Percentiles rank a stretch among this genome's conserved stretches.
These are phyloP conservation scores for Phlyctochytrium arcticum DNA, from an alignment of 192 early-diverging fungal genomes.

Conservation along the genomic window DNA sequence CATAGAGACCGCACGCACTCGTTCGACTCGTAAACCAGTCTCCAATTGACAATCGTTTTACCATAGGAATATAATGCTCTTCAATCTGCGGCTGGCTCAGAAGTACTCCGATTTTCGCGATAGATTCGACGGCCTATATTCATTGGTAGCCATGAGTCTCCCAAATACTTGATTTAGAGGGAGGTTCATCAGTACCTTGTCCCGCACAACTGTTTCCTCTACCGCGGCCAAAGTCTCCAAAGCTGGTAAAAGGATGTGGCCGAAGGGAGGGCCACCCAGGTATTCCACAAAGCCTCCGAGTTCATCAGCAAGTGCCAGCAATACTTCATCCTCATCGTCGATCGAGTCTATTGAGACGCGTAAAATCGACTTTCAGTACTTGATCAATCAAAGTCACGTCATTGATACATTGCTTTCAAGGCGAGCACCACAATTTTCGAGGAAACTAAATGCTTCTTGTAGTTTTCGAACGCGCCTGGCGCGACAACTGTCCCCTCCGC, in stretches of 20 bases:
- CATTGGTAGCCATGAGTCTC: constrained; percentile 6
- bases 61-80: constrained; percentile 83
- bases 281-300: constrained; percentile 89
- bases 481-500: background rate
- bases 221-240: constrained; percentile 96
- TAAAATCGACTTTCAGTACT: background rate
- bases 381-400: too few relatives aligned
- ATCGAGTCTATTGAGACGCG: constrained; percentile 74
- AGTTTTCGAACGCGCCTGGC: too few relatives aligned
- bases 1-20: constrained; percentile 90
- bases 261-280: constrained; percentile 85
- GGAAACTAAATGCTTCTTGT: background rate
- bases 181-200: constrained; percentile 73
- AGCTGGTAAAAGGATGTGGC: constrained; percentile 81
- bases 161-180: too few relatives aligned
- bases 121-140: constrained; percentile 89
- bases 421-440: too few relatives aligned
- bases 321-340: constrained; percentile 98
- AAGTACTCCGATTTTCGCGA: constrained; percentile 73
- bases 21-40: constrained; percentile 99
- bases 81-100: constrained; percentile 81
- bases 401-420: too few relatives aligned
- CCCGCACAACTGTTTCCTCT: constrained; percentile 96
- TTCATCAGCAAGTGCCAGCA: constrained; percentile 89
- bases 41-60: constrained; percentile 85